phyloP scores from a whole-genome alignment of 2,329 filamentous ascomycete species.

The Diplocarpon rosae region DNA sequence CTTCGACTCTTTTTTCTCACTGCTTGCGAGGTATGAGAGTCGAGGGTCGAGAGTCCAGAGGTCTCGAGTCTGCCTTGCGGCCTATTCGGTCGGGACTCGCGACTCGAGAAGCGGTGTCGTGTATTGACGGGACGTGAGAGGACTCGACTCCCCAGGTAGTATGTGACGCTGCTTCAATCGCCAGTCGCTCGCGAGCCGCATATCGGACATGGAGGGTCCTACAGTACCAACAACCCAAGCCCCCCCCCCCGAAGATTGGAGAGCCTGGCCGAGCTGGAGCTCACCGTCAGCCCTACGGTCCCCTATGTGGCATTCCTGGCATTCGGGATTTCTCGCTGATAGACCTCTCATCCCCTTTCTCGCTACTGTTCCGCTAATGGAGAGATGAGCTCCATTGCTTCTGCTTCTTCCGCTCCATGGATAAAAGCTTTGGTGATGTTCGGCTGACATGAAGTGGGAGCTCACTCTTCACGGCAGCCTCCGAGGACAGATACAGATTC shows the following conservation, averaged over 20 bases:
- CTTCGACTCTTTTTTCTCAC: not conserved
- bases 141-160: too few relatives aligned
- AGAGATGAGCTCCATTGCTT: too few relatives aligned
- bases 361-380: too few relatives aligned
- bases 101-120: too few relatives aligned
- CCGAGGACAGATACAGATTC: not conserved
- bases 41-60: too few relatives aligned
- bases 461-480: not conserved
- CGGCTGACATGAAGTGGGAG: too few relatives aligned
- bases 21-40: not conserved
- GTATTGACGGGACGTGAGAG: too few relatives aligned
- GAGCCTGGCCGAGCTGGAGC: conserved; percentile 6
- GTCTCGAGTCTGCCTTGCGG: conserved; percentile 3
- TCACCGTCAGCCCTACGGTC: conserved; percentile 6
- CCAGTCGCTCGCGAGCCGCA: too few relatives aligned
- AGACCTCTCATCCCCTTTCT: not conserved
- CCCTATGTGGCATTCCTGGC: conserved; percentile 6
- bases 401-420: too few relatives aligned
- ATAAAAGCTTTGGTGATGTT: too few relatives aligned
- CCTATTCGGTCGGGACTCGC: not conserved
- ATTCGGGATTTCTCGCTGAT: not conserved
- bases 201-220: not conserved
- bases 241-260: conserved; percentile 4
- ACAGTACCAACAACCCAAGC: not conserved
- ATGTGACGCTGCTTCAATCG: too few relatives aligned